Conservation (phyloP, 2,329 filamentous ascomycete species). For the Aspergillus sp. region DNA sequence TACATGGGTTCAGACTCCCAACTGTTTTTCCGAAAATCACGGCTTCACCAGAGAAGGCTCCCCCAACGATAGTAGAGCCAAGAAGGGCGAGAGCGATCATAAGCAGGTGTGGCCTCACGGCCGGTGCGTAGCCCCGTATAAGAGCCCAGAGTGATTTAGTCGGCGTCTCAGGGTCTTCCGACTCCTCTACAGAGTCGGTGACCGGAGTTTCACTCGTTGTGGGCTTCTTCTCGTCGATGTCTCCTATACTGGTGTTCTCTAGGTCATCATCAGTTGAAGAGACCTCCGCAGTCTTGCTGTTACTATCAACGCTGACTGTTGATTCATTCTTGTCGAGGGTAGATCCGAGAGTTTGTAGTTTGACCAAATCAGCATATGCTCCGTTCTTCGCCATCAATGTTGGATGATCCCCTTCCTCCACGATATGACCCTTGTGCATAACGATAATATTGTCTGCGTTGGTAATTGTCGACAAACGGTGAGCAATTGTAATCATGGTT, state of each 20-base stretch:
- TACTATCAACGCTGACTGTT: constrained; percentile 19
- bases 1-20: constrained; percentile 56
- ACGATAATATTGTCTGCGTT: constrained; percentile 41
- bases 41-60: constrained; percentile 30
- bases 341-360: constrained; percentile 41
- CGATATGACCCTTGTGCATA: constrained; percentile 32
- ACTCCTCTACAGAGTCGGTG: constrained; percentile 20
- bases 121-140: constrained; percentile 27
- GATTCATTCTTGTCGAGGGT: not conserved
- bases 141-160: constrained; percentile 30
- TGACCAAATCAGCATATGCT: constrained; percentile 51
- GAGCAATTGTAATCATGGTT: constrained; percentile 39
- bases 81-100: constrained; percentile 17
- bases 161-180: constrained; percentile 28
- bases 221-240: constrained; percentile 16
- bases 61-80: constrained; percentile 44
- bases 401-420: constrained; percentile 35
- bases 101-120: constrained; percentile 41
- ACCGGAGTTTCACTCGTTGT: constrained; percentile 19
- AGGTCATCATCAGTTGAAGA: constrained; percentile 25
- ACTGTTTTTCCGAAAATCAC: constrained; percentile 62
- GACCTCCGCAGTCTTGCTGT: constrained; percentile 27
- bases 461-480: constrained; percentile 37
- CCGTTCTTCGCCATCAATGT: constrained; percentile 36
- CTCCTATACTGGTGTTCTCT: constrained; percentile 17